Evolutionary conservation across 495 filamentous ascomycete genomes (phyloP).

Genomic region (Xylaria longipes): DNA sequence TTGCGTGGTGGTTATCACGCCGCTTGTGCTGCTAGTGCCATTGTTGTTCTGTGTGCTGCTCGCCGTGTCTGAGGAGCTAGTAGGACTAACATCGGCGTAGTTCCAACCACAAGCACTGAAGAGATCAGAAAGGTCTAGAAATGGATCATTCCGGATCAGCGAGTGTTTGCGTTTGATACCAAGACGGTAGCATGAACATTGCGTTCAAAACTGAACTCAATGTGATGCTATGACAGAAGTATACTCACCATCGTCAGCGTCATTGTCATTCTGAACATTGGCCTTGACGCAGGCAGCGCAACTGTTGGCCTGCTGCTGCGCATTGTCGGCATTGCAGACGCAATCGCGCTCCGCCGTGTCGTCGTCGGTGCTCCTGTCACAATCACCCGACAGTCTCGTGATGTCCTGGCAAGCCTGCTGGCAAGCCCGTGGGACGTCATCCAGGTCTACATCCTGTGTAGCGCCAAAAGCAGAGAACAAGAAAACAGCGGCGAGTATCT

Average conservation of each 20-base stretch:
- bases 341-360: constrained; percentile 5
- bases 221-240: neutral
- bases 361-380: neutral
- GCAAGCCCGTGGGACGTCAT: constrained; percentile 15
- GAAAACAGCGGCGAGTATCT: neutral
- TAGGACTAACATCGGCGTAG: constrained; percentile 4
- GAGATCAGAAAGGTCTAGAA: constrained; percentile 1
- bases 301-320: neutral
- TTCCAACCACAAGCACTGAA: constrained; percentile 14
- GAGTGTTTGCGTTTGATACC: neutral
- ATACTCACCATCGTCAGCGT: constrained; percentile 9
- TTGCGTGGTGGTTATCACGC: neutral
- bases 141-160: neutral
- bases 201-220: neutral
- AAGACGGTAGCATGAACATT: neutral
- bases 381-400: constrained; percentile 1
- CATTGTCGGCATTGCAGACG: constrained; percentile 13
- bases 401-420: constrained; percentile 18
- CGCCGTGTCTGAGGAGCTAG: neutral
- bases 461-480: constrained; percentile 6
- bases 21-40: constrained; percentile 7
- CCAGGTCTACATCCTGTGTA: constrained; percentile 13
- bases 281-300: constrained; percentile 20
- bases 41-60: constrained; percentile 9
- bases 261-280: neutral